Base-by-base conservation (phyloP, 75 land plant species). In the Cupressus sempervirens region DNA sequence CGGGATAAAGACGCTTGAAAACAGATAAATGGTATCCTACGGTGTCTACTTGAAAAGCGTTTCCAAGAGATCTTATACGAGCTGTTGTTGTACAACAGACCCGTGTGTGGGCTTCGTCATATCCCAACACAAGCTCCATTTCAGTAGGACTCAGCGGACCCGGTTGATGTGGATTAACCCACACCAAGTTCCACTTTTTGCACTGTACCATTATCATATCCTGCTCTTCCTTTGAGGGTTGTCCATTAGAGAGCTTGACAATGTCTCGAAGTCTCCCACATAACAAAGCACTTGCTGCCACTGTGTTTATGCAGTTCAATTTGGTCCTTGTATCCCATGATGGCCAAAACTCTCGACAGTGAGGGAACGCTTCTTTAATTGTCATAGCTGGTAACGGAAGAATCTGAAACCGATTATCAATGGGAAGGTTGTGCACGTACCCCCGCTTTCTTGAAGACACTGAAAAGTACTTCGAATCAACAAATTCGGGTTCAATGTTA, bases 371-470 rank as follows among this genome's bases (percentile, higher is more conserved):
- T 67, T 92, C 94, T 18, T 56, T 38, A 46, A 93, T 88, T 53
- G 92, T 93, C 82, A 81, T 76, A 0, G 93, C 91, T 26, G 91
- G 90, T 13, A 53, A n/a, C 20, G 91, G 87, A 18, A 36, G 29
- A 58, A 93, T 34, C 50, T 80, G 87, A 50, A 70, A 75, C 32
- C 94, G 86, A 15, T 89, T 90, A 43, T 90, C 83, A 6, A 92
- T 68, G 0, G 94, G 94, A 14, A 93, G 89, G 80, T 93, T 92
- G 81, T 93, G 94, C 45, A 93, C 86, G 72, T 93, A 93, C 1
- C 94, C 94, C 12, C 94, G 41, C 14, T 90, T 86, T 82, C 93
- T 91, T 16, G 88, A 75, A 58, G 88, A 85, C 15, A 89, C 93
- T 58, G 93, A 92, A 68, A 92, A 92, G 83, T 85, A 82, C 52